phyloP scores from a whole-genome alignment of 305 asterid genomes.

The Withania somnifera region DNA sequence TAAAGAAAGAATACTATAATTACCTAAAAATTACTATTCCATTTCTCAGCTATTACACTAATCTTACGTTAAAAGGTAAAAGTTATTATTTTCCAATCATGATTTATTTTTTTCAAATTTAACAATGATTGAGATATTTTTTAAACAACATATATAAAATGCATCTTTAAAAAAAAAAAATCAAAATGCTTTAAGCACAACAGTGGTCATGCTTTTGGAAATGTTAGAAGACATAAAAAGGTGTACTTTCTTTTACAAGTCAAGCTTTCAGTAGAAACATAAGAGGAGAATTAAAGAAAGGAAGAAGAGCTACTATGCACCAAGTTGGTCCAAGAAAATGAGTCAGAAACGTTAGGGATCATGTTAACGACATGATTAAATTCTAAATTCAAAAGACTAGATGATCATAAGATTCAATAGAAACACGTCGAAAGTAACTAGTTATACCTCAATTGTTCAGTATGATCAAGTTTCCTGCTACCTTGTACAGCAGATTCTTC shows the following conservation, averaged over 20 bases:
- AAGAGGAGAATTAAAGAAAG: no score
- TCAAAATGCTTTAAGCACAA: no score
- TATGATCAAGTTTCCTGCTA: slow-evolving; percentile 16
- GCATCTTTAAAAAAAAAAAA: no score
- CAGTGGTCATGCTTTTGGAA: background rate
- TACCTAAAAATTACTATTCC: no score
- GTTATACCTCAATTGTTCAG: slow-evolving; percentile 8
- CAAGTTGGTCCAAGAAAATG: background rate
- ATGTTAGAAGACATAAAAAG: background rate
- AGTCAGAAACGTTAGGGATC: background rate
- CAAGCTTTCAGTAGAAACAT: background rate
- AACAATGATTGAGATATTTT: no score
- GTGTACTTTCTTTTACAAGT: background rate
- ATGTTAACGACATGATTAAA: background rate
- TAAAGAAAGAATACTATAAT: no score
- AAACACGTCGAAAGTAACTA: background rate
- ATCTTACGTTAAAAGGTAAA: no score
- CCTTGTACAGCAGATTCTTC: slow-evolving; percentile 8
- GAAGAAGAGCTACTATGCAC: no score
- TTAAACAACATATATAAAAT: no score
- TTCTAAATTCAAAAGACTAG: background rate
- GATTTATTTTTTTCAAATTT: no score
- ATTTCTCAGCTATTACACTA: no score
- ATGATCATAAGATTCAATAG: background rate
- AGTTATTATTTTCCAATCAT: no score